Percentiles rank a stretch among this genome's conserved stretches.
Evolutionary conservation across 1,139 yeast species (phyloP).

Genomic region (Candida smagusa): DNA sequence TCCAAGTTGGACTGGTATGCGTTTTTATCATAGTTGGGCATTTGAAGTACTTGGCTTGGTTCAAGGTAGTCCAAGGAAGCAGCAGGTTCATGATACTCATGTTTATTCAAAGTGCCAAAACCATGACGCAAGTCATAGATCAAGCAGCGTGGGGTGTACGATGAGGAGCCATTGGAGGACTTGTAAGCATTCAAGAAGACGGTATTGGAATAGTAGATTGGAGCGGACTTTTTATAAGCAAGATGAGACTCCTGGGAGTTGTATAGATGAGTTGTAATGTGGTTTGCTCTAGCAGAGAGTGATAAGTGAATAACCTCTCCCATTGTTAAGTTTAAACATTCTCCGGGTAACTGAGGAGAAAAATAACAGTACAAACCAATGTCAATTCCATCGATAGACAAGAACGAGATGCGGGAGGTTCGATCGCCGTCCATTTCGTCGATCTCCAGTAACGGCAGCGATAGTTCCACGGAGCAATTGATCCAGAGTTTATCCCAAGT

Average conservation of each 20-base stretch:
- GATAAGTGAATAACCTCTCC: conserved; percentile 71
- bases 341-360: background rate
- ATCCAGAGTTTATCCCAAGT: conserved; percentile 21
- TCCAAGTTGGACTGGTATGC: conserved; percentile 66
- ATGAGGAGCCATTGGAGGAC: conserved; percentile 45
- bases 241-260: conserved; percentile 72
- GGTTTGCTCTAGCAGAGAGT: conserved; percentile 70
- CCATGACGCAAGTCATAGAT: conserved; percentile 76
- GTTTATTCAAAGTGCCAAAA: conserved; percentile 55
- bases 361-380: background rate
- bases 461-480: conserved; percentile 30
- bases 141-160: conserved; percentile 74
- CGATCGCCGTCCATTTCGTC: conserved; percentile 21
- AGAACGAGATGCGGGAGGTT: background rate
- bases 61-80: conserved; percentile 9
- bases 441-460: conserved; percentile 26
- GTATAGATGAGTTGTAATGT: conserved; percentile 72
- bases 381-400: background rate
- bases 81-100: conserved; percentile 41
- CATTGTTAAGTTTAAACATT: conserved; percentile 34
- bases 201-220: conserved; percentile 27
- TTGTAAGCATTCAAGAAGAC: conserved; percentile 31
- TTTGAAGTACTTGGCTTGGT: conserved; percentile 8
- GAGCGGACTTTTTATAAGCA: conserved; percentile 39
- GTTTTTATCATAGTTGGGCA: conserved; percentile 28